Percentiles rank a stretch among this genome's conserved stretches.
phyloP scores from a whole-genome alignment of 352 stramenopile genomes.

The Globisporangium nodosum region DNA sequence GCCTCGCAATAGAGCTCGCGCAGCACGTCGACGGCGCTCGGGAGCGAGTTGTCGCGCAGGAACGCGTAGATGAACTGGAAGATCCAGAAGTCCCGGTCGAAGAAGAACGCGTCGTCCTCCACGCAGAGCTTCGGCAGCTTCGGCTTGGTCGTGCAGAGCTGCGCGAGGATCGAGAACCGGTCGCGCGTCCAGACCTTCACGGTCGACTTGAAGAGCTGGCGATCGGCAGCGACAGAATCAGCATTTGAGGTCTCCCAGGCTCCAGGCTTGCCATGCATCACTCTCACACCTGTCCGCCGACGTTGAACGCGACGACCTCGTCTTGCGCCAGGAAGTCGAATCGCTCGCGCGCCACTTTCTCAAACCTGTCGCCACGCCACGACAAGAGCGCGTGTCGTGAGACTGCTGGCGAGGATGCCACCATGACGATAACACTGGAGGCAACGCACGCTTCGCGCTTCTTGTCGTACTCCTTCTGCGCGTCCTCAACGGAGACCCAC shows the following conservation, averaged over 20 bases:
- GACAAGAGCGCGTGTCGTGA: background rate
- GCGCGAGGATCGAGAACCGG: slow-evolving; percentile 76
- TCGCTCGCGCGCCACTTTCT: slow-evolving; percentile 41
- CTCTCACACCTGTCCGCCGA: slow-evolving; percentile 41
- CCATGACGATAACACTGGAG: background rate
- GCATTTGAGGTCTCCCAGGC: too few relatives aligned
- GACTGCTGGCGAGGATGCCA: too few relatives aligned
- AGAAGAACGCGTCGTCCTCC: slow-evolving; percentile 59
- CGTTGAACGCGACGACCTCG: slow-evolving; percentile 61
- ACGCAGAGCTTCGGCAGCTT: slow-evolving; percentile 46
- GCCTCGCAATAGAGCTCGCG: slow-evolving; percentile 78
- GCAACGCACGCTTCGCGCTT: slow-evolving; percentile 48
- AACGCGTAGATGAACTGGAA: slow-evolving; percentile 73
- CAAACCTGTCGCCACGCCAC: slow-evolving; percentile 33
- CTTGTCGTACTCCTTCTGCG: slow-evolving; percentile 53
- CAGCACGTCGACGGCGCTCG: slow-evolving; percentile 45
- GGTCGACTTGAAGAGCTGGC: slow-evolving; percentile 63
- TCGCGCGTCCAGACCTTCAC: slow-evolving; percentile 71
- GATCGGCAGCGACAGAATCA: background rate
- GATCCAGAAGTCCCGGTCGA: slow-evolving; percentile 68
- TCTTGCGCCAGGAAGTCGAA: slow-evolving; percentile 52
- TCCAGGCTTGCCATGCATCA: background rate
- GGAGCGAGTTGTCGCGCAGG: slow-evolving; percentile 55
- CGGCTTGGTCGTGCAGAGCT: slow-evolving; percentile 61
- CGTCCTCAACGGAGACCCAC: slow-evolving; percentile 62